These are phyloP conservation scores for Tylopilus felleus DNA, from an alignment of 768 basidiomycete species.

Conservation along the genomic window DNA sequence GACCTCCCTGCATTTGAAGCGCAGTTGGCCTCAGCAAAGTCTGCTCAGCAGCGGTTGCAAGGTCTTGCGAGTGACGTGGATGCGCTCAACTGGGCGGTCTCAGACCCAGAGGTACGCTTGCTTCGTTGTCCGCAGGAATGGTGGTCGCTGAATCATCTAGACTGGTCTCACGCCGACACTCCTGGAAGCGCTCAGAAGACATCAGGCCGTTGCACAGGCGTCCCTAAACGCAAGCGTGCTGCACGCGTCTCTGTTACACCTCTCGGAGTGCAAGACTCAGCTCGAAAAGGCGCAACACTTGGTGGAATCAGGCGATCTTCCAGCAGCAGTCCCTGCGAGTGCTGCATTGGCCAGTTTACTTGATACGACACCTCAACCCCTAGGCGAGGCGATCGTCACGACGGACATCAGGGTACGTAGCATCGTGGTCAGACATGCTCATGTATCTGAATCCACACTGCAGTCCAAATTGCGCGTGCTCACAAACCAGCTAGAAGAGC, in stretches of 20 bases:
- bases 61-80: conserved; percentile 53
- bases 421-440: background rate
- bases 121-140: background rate
- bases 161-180: conserved; percentile 65
- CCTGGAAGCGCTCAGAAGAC: conserved; percentile 50
- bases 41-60: conserved; percentile 57
- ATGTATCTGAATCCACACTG: background rate
- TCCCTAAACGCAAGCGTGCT: conserved; percentile 51
- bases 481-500: conserved; percentile 63
- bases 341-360: conserved; percentile 43
- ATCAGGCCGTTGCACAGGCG: conserved; percentile 63
- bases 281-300: conserved; percentile 44
- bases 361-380: conserved; percentile 44
- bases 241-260: conserved; percentile 50
- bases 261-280: conserved; percentile 49
- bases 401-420: conserved; percentile 54
- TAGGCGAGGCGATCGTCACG: conserved; percentile 51
- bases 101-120: conserved; percentile 54
- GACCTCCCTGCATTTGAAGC: conserved; percentile 62
- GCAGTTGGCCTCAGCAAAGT: conserved; percentile 60
- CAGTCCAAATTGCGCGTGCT: conserved; percentile 56
- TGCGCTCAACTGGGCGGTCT: conserved; percentile 46
- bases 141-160: conserved; percentile 37
- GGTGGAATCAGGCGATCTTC: conserved; percentile 55
- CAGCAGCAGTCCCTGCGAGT: conserved; percentile 55